Percentiles rank a stretch among this genome's conserved stretches.
phyloP scores from a whole-genome alignment of 1,139 yeast genomes.

The Suhomyces chickasaworum region DNA sequence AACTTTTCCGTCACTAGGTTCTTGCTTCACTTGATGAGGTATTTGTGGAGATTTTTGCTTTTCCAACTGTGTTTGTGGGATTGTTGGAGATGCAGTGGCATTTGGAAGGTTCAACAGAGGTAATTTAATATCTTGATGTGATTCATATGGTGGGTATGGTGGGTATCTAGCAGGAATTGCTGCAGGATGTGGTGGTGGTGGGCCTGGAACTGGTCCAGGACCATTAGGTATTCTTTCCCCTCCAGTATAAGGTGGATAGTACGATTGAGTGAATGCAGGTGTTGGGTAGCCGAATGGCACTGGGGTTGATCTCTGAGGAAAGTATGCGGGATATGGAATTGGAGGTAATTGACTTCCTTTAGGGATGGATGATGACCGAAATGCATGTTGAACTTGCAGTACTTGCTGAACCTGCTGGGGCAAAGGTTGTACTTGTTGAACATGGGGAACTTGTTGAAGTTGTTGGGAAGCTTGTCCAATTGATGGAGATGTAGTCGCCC shows the following conservation, averaged over 20 bases:
- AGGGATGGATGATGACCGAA: neutral
- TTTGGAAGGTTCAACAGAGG: slow-evolving; percentile 7
- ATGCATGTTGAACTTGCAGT: neutral
- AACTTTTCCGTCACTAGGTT: neutral
- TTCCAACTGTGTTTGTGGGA: neutral
- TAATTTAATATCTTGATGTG: slow-evolving; percentile 5
- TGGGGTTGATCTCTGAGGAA: slow-evolving; percentile 7
- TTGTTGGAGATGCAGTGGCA: neutral
- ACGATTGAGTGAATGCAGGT: slow-evolving; percentile 18
- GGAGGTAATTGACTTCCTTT: neutral
- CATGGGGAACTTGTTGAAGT: neutral
- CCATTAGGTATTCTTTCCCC: slow-evolving; percentile 47
- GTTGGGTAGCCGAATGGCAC: slow-evolving; percentile 9
- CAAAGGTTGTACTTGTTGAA: neutral
- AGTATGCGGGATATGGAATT: neutral
- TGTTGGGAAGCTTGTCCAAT: neutral
- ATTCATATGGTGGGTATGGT: slow-evolving; percentile 2
- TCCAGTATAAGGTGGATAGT: slow-evolving; percentile 42
- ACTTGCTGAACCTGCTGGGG: neutral
- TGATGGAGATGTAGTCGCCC: neutral
- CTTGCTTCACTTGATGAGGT: neutral
- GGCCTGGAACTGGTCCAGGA: slow-evolving; percentile 51
- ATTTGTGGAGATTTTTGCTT: neutral
- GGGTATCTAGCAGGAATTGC: slow-evolving; percentile 7
- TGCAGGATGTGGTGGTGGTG: slow-evolving; percentile 33